These are phyloP conservation scores for Diutina sp. DNA, from an alignment of 1,139 yeast genomes.

Conservation along the genomic window DNA sequence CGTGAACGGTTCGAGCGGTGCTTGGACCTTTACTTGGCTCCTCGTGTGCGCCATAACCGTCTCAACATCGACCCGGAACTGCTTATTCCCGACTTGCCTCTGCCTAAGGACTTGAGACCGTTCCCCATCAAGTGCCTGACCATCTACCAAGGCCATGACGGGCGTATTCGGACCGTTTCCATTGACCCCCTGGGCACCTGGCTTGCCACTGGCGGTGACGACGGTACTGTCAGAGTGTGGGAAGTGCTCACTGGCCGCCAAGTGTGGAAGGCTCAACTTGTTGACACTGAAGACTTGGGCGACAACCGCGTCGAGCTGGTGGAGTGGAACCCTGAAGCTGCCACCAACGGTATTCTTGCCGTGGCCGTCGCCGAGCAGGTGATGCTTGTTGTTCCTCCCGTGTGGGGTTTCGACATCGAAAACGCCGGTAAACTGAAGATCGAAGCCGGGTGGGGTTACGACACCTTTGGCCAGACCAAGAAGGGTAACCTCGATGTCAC, in stretches of 20 bases:
- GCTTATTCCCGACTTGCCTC: slow-evolving; percentile 88
- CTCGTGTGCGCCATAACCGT: slow-evolving; percentile 86
- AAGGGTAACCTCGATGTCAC: slow-evolving; percentile 28
- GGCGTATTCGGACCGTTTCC: slow-evolving; percentile 68
- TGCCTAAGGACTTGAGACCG: slow-evolving; percentile 95
- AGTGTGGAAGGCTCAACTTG: slow-evolving; percentile 46
- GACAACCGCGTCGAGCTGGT: slow-evolving; percentile 75
- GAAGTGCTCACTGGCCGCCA: slow-evolving; percentile 93
- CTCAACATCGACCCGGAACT: slow-evolving; percentile 94
- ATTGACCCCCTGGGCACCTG: slow-evolving; percentile 87
- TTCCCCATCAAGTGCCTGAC: slow-evolving; percentile 92
- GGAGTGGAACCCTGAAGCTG: slow-evolving; percentile 80
- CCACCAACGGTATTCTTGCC: slow-evolving; percentile 60
- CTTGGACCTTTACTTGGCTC: slow-evolving; percentile 87
- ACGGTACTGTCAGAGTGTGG: slow-evolving; percentile 93
- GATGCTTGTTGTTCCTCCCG: slow-evolving; percentile 75
- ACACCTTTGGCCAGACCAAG: slow-evolving; percentile 48
- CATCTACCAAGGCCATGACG: slow-evolving; percentile 69
- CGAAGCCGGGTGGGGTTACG: slow-evolving; percentile 90
- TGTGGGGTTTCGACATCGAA: slow-evolving; percentile 81
- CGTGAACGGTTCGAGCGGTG: slow-evolving; percentile 92
- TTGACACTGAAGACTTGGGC: slow-evolving; percentile 38
- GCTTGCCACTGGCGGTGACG: slow-evolving; percentile 97
- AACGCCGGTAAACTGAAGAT: slow-evolving; percentile 66
- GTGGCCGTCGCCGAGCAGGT: slow-evolving; percentile 75